These are phyloP conservation scores for Chrysanthemum makinoi DNA, from an alignment of 129 eudicot species.

Conservation along the genomic window DNA sequence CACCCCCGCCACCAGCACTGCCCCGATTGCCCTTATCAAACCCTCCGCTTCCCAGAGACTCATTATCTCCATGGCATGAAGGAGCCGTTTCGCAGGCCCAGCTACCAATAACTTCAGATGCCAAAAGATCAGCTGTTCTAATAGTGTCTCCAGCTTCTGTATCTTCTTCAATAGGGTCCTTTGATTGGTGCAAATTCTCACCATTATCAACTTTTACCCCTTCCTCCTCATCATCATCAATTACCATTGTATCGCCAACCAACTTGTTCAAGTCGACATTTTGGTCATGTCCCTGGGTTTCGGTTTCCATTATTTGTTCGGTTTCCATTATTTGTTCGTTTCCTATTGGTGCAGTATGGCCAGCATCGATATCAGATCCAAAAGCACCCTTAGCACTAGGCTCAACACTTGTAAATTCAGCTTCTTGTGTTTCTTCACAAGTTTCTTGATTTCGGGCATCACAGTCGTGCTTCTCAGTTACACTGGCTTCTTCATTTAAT, in stretches of 20 bases:
- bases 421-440: slow-evolving; percentile 83
- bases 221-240: slow-evolving; percentile 40
- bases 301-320: slow-evolving; percentile 57
- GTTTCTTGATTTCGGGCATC: slow-evolving; percentile 50
- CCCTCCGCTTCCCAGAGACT: slow-evolving; percentile 51
- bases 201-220: slow-evolving; percentile 38
- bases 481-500: slow-evolving; percentile 70
- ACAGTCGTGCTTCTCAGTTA: slow-evolving; percentile 83
- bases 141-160: slow-evolving; percentile 60
- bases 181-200: slow-evolving; percentile 32
- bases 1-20: slow-evolving; percentile 31
- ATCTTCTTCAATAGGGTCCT: slow-evolving; percentile 49
- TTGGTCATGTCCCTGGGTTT: slow-evolving; percentile 39
- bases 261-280: slow-evolving; percentile 43
- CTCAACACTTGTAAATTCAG: slow-evolving; percentile 53
- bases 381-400: slow-evolving; percentile 54
- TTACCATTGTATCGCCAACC: slow-evolving; percentile 49
- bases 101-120: slow-evolving; percentile 92
- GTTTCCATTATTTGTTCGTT: slow-evolving; percentile 61
- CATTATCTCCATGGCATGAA: slow-evolving; percentile 82
- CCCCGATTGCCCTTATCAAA: slow-evolving; percentile 25
- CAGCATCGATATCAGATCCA: slow-evolving; percentile 79
- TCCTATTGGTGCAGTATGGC: slow-evolving; percentile 53
- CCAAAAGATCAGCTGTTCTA: slow-evolving; percentile 74
- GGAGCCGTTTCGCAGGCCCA: slow-evolving; percentile 82